Evolutionary conservation across 345 rosid genomes (phyloP).

Genomic region (Linum usitatissimum): DNA sequence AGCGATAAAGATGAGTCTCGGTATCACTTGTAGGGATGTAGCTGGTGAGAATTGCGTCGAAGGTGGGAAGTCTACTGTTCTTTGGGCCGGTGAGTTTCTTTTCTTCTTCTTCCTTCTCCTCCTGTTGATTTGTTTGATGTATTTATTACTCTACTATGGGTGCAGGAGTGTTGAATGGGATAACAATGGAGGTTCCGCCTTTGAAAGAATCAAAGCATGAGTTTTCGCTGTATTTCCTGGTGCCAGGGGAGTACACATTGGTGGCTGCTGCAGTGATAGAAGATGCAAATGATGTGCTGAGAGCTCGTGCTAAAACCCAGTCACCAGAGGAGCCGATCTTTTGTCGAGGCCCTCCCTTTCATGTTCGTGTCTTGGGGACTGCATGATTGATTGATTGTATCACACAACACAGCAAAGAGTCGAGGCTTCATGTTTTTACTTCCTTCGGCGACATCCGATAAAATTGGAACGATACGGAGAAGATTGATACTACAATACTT

Average conservation of each 20-base stretch:
- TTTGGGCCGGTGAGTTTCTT: constrained; percentile 70
- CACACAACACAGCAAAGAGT: too few species aligned
- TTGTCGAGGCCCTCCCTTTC: constrained; percentile 94
- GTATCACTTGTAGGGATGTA: constrained; percentile 80
- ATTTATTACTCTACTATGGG: too few species aligned
- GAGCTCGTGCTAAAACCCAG: constrained; percentile 67
- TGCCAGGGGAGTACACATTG: constrained; percentile 88
- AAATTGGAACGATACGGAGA: too few species aligned
- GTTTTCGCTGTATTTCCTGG: constrained; percentile 79
- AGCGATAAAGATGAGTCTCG: constrained; percentile 65
- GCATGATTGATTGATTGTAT: constrained; percentile 18
- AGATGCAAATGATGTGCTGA: constrained; percentile 68
- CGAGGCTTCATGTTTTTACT: too few species aligned
- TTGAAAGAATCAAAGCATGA: constrained; percentile 60
- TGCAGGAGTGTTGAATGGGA: constrained; percentile 66
- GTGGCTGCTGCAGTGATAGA: constrained; percentile 80
- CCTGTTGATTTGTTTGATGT: background rate
- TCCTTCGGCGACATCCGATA: too few species aligned
- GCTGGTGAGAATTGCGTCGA: constrained; percentile 91
- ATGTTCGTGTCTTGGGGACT: constrained; percentile 58
- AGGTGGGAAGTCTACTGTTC: constrained; percentile 73
- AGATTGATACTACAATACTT: too few species aligned
- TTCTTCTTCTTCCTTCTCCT: background rate
- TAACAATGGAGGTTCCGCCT: constrained; percentile 64
- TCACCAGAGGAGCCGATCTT: constrained; percentile 77